phyloP scores from a whole-genome alignment of 2,329 filamentous ascomycete genomes.

The Gremmenia infestans region DNA sequence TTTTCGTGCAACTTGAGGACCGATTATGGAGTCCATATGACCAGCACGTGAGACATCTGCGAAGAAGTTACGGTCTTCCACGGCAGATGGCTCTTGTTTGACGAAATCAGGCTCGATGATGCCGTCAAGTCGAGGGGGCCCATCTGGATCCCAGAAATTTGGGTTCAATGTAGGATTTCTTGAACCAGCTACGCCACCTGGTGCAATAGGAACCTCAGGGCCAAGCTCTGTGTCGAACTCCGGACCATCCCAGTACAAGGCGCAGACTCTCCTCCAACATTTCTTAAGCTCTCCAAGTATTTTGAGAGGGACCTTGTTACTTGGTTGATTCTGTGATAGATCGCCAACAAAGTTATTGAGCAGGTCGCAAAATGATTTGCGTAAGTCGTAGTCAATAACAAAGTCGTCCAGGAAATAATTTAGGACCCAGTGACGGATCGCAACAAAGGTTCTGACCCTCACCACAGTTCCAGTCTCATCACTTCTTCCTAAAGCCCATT shows the following conservation, averaged over 20 bases:
- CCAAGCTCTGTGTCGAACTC: constrained; percentile 58
- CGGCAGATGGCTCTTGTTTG: constrained; percentile 20
- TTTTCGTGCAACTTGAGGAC: constrained; percentile 22
- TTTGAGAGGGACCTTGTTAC: constrained; percentile 61
- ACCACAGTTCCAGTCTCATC: constrained; percentile 90
- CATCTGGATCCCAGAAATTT: constrained; percentile 46
- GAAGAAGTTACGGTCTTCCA: constrained; percentile 38
- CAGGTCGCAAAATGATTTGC: constrained; percentile 72
- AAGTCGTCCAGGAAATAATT: constrained; percentile 99
- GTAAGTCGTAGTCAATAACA: constrained; percentile 67
- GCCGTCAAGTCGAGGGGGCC: constrained; percentile 42
- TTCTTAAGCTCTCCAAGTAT: constrained; percentile 93
- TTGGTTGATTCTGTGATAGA: constrained; percentile 40
- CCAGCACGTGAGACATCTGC: constrained; percentile 43
- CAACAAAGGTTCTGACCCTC: constrained; percentile 92
- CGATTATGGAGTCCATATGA: constrained; percentile 43
- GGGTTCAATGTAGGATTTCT: constrained; percentile 52
- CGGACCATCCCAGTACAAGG: constrained; percentile 78
- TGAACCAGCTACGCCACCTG: constrained; percentile 67
- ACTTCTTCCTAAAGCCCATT: constrained; percentile 75
- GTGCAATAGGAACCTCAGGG: constrained; percentile 63
- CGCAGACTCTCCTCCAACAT: constrained; percentile 90
- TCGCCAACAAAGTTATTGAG: constrained; percentile 66
- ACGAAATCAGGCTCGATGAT: constrained; percentile 33
- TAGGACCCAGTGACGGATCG: constrained; percentile 91